phyloP scores from a whole-genome alignment of 2,329 filamentous ascomycete genomes.

The Colletotrichum sp. region DNA sequence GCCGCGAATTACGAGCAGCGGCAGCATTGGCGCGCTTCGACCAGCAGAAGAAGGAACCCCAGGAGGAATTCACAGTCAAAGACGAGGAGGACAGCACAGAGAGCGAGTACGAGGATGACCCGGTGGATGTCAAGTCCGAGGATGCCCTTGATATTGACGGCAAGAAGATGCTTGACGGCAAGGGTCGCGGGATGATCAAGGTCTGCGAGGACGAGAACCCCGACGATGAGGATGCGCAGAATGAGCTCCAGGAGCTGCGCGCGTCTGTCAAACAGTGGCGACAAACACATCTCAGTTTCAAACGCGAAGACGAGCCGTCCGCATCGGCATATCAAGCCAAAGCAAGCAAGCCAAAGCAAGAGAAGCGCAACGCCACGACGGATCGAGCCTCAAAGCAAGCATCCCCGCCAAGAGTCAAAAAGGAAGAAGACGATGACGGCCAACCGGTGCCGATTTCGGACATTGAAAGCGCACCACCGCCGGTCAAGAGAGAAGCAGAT shows the following conservation, averaged over 20 bases:
- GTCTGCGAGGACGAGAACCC: conserved; percentile 73
- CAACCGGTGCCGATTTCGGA: background rate
- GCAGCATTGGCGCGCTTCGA: conserved; percentile 78
- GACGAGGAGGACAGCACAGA: conserved; percentile 40
- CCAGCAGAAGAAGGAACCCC: conserved; percentile 56
- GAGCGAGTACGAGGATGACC: conserved; percentile 52
- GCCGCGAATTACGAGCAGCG: conserved; percentile 76
- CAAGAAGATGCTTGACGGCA: conserved; percentile 64
- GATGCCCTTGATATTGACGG: conserved; percentile 70
- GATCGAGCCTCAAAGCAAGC: background rate
- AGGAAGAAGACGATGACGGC: background rate
- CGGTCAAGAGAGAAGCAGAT: conserved; percentile 1
- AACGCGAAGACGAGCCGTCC: background rate
- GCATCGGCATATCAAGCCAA: background rate
- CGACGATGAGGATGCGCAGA: conserved; percentile 59
- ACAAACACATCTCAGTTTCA: conserved; percentile 14
- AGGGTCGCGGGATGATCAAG: conserved; percentile 71
- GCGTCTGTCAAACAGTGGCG: conserved; percentile 34
- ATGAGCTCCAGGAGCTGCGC: conserved; percentile 72
- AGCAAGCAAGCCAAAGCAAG: background rate
- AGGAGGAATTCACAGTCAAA: conserved; percentile 30
- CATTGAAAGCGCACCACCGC: background rate
- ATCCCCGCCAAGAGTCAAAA: background rate
- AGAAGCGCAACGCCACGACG: background rate
- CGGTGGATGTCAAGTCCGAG: conserved; percentile 43